phyloP scores from a whole-genome alignment of 2,329 filamentous ascomycete species.

The Nemania sp. region DNA sequence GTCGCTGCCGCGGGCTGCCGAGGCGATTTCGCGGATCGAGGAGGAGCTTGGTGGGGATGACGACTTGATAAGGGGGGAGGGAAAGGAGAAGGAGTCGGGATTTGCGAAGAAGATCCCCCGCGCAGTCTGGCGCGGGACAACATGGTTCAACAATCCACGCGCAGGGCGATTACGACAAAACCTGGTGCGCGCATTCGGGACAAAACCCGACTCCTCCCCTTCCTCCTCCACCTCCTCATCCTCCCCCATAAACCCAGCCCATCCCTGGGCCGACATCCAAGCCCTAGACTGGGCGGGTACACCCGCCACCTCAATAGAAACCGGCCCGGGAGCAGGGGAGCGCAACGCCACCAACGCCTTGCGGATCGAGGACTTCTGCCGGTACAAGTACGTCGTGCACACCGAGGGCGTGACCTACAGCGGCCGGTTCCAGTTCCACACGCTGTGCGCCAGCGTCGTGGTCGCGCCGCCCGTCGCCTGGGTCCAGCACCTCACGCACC shows the following conservation, averaged over 20 bases:
- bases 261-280: constrained; percentile 53
- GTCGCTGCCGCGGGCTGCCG: constrained; percentile 45
- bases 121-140: constrained; percentile 56
- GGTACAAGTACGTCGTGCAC: constrained; percentile 54
- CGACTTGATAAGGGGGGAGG: too few relatives aligned
- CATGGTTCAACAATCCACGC: constrained; percentile 52
- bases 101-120: constrained; percentile 37
- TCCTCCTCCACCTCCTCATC: too few relatives aligned
- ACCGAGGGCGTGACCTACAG: constrained; percentile 59
- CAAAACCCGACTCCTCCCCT: too few relatives aligned
- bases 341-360: constrained; percentile 48
- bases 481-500: constrained; percentile 55
- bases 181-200: constrained; percentile 42
- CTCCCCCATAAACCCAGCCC: constrained; percentile 28
- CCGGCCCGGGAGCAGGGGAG: constrained; percentile 32
- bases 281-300: constrained; percentile 41
- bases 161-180: constrained; percentile 47
- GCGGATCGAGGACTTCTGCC: constrained; percentile 54
- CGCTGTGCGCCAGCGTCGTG: constrained; percentile 53
- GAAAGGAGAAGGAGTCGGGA: constrained; percentile 39
- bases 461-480: constrained; percentile 52
- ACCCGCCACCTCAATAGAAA: too few relatives aligned
- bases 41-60: too few relatives aligned
- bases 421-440: constrained; percentile 55
- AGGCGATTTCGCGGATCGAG: constrained; percentile 46